Percentiles rank a stretch among this genome's conserved stretches.
These are phyloP conservation scores for Lunasporangiospora selenospora DNA, from an alignment of 192 early-diverging fungal species.

Conservation along the genomic window DNA sequence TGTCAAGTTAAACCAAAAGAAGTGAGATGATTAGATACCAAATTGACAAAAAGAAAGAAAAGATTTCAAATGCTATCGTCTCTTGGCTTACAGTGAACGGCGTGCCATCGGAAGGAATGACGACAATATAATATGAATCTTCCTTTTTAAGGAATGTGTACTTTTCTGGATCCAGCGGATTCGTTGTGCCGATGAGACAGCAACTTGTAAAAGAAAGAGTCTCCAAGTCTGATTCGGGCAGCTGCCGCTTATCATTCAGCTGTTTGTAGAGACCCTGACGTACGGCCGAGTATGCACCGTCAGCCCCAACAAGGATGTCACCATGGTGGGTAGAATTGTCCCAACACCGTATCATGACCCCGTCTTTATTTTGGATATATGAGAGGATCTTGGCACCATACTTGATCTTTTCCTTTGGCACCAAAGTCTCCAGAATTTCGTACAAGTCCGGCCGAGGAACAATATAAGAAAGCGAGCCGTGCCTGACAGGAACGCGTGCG, in stretches of 20 bases:
- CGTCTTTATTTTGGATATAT: not conserved
- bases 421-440: no score
- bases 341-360: conserved; percentile 2
- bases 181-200: conserved; percentile 8
- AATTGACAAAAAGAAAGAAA: not conserved
- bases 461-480: no score
- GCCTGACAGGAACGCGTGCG: no score
- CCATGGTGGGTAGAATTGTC: conserved; percentile 15
- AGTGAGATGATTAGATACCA: not conserved
- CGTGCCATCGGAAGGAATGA: not conserved
- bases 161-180: conserved; percentile 13
- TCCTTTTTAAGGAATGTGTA: conserved; percentile 1
- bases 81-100: conserved; percentile 1
- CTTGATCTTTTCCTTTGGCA: conserved; percentile 11
- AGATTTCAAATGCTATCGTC: no score
- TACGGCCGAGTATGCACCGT: conserved; percentile 17
- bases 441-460: no score
- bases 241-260: not conserved
- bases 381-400: conserved; percentile 4
- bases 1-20: no score
- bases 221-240: not conserved
- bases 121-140: not conserved
- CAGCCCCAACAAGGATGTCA: conserved; percentile 22
- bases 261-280: conserved; percentile 7
- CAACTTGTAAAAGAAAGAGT: not conserved